Evolutionary conservation across 257 asterid genomes (phyloP).

Genomic region (Fraxinus americana): DNA sequence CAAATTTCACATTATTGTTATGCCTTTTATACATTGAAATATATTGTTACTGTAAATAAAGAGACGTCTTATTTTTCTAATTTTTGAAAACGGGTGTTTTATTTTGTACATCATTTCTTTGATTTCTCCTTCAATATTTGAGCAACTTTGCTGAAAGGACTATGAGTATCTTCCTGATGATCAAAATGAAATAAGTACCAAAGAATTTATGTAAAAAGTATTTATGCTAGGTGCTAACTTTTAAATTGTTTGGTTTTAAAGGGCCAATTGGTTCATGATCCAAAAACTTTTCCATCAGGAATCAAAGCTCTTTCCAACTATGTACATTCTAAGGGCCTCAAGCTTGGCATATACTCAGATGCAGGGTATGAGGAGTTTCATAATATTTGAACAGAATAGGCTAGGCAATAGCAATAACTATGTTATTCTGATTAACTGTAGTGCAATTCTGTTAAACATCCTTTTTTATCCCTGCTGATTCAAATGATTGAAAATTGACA

Average conservation of each 20-base stretch:
- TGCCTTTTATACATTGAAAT: neutral
- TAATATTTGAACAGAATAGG: conserved; percentile 21
- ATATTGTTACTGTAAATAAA: neutral
- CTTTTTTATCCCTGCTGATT: conserved; percentile 20
- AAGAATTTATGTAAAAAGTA: neutral
- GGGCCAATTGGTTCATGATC: conserved; percentile 78
- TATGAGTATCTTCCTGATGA: neutral
- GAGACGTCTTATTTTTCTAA: neutral
- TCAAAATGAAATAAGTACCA: neutral
- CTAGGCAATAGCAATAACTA: neutral
- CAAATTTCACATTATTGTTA: conserved; percentile 11
- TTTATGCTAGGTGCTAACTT: conserved; percentile 9
- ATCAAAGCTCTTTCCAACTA: conserved; percentile 85
- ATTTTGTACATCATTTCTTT: neutral
- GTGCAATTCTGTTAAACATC: conserved; percentile 7
- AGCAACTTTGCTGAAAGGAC: neutral
- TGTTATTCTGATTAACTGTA: neutral
- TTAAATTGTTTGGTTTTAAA: conserved; percentile 35
- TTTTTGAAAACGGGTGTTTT: neutral
- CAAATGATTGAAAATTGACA: conserved; percentile 28
- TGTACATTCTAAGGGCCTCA: conserved; percentile 87
- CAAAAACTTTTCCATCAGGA: conserved; percentile 82
- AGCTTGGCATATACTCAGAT: conserved; percentile 95
- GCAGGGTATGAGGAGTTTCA: conserved; percentile 74
- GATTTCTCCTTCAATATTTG: neutral